phyloP scores from a whole-genome alignment of 805 yeast genomes.

The Saccharomycopsis babjevae region DNA sequence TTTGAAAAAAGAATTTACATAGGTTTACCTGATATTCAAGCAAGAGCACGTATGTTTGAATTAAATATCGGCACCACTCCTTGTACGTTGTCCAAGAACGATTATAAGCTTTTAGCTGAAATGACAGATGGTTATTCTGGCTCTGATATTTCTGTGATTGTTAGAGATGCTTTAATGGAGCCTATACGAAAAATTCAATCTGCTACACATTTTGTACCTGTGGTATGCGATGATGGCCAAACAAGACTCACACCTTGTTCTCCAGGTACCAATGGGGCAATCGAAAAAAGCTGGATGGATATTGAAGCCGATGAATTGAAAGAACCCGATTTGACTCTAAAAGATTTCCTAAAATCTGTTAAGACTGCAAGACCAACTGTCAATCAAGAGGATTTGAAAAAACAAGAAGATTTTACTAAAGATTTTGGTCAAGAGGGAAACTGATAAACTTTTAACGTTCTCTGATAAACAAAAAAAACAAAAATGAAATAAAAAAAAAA shows the following conservation, averaged over 20 bases:
- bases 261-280: constrained; percentile 85
- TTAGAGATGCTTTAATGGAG: constrained; percentile 95
- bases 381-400: constrained; percentile 68
- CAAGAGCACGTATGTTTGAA: constrained; percentile 89
- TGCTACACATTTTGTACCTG: constrained; percentile 85
- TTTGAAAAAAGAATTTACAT: constrained; percentile 93
- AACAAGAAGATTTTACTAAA: constrained; percentile 78
- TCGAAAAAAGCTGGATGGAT: constrained; percentile 90
- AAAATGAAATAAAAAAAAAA: neutral
- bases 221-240: constrained; percentile 29
- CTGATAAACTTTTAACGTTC: constrained; percentile 24
- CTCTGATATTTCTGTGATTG: constrained; percentile 93
- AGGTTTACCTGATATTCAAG: constrained; percentile 88
- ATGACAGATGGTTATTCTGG: constrained; percentile 98
- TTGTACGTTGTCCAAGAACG: constrained; percentile 62
- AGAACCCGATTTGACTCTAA: constrained; percentile 83
- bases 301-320: constrained; percentile 78
- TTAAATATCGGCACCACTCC: constrained; percentile 87
- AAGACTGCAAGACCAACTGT: constrained; percentile 93
- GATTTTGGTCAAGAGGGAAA: constrained; percentile 98
- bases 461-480: neutral
- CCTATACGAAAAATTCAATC: constrained; percentile 92
- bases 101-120: constrained; percentile 68
- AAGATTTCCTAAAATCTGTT: constrained; percentile 88
- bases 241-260: constrained; percentile 80